These are phyloP conservation scores for Croton laevigatus DNA, from an alignment of 441 rosid species.

Conservation along the genomic window DNA sequence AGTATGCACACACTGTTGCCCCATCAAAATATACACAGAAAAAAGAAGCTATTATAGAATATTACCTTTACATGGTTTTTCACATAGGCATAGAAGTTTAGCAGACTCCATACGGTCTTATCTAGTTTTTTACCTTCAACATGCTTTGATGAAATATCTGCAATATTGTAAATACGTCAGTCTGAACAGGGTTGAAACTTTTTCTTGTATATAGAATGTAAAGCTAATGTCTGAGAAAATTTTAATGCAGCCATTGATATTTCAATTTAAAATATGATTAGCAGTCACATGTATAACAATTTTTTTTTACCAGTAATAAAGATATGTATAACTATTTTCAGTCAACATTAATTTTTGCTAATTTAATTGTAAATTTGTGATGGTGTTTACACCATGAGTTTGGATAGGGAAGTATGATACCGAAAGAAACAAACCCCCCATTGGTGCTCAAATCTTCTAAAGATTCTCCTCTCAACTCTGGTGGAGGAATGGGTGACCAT, in stretches of 20 bases:
- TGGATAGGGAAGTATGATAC: conserved; percentile 33
- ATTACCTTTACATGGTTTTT: conserved; percentile 80
- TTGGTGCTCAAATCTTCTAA: conserved; percentile 76
- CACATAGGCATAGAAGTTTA: conserved; percentile 73
- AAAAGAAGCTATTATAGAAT: not conserved
- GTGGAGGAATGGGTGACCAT: conserved; percentile 93
- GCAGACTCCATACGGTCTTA: conserved; percentile 71
- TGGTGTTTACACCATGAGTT: not conserved
- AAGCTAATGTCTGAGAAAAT: not conserved
- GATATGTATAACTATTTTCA: not conserved
- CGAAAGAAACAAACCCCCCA: conserved; percentile 81
- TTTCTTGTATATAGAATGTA: not conserved
- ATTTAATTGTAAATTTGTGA: not conserved
- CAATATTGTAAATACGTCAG: conserved; percentile 11
- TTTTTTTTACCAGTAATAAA: too few species aligned
- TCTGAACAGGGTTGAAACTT: not conserved
- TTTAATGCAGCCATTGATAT: conserved; percentile 9
- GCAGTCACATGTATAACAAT: not conserved
- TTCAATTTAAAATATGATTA: not conserved
- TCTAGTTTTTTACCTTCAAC: conserved; percentile 66
- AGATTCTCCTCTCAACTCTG: conserved; percentile 76
- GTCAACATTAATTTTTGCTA: not conserved
- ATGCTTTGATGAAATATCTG: conserved; percentile 66
- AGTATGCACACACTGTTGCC: not conserved
- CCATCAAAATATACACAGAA: conserved; percentile 2